These are phyloP conservation scores for Acer negundo DNA, from an alignment of 345 rosid species.

Conservation along the genomic window DNA sequence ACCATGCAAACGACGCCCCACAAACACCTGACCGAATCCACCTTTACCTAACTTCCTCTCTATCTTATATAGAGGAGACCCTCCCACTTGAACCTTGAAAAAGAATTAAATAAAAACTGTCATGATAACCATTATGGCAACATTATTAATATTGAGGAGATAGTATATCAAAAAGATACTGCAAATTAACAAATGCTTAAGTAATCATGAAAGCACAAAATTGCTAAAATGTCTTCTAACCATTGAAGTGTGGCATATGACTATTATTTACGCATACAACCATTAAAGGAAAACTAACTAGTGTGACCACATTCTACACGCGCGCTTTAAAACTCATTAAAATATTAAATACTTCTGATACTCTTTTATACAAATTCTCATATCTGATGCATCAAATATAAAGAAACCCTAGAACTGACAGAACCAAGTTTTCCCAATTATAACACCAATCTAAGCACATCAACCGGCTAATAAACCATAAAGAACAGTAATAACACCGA, in stretches of 20 bases:
- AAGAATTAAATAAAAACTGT: neutral
- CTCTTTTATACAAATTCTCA: neutral
- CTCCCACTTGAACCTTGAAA: conserved; percentile 88
- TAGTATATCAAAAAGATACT: neutral
- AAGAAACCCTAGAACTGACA: neutral
- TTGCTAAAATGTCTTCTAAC: neutral
- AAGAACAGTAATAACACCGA: neutral
- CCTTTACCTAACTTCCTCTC: conserved; percentile 95
- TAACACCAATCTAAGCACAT: neutral
- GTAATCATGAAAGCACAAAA: neutral
- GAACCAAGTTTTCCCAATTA: neutral
- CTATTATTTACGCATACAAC: neutral
- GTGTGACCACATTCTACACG: neutral
- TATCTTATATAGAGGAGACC: conserved; percentile 81
- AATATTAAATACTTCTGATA: neutral
- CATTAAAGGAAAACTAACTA: neutral
- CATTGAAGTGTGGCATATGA: neutral
- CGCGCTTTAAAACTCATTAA: neutral
- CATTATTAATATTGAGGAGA: neutral
- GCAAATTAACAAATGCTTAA: neutral
- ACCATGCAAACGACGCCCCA: conserved; percentile 79
- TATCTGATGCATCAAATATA: neutral
- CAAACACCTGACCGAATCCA: conserved; percentile 99
- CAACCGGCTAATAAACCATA: neutral
- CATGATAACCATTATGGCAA: neutral